These are phyloP conservation scores for Neurospora sp. DNA, from an alignment of 495 filamentous ascomycete species.

Conservation along the genomic window DNA sequence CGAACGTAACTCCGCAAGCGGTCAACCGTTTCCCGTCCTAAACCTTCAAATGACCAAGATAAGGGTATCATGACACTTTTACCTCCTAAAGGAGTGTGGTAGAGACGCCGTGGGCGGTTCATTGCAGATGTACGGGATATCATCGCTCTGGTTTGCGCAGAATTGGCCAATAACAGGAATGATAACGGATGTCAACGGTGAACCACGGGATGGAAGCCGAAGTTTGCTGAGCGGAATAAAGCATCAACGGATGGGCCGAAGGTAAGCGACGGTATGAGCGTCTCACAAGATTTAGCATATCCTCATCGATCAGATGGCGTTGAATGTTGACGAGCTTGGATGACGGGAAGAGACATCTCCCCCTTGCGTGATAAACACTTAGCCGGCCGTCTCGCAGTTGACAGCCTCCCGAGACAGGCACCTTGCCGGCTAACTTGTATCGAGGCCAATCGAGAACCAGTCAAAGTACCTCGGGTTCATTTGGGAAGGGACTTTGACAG, in stretches of 20 bases:
- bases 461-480: not conserved
- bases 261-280: not conserved
- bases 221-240: not conserved
- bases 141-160: not conserved
- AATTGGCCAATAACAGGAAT: not conserved
- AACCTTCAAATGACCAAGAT: not conserved
- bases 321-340: not conserved
- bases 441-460: not conserved
- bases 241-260: not conserved
- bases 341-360: not conserved
- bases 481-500: not conserved
- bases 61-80: not conserved
- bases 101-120: not conserved
- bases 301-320: not conserved
- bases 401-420: not conserved
- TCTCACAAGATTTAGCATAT: not conserved
- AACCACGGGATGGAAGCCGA: not conserved
- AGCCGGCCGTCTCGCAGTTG: not conserved
- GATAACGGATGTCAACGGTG: not conserved
- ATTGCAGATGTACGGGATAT: not conserved
- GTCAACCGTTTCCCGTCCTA: not conserved
- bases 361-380: not conserved
- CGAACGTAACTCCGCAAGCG: not conserved
- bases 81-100: not conserved
- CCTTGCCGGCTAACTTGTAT: not conserved